Evolutionary conservation across 768 basidiomycete genomes (phyloP).

Genomic region (Lentinula edodes): DNA sequence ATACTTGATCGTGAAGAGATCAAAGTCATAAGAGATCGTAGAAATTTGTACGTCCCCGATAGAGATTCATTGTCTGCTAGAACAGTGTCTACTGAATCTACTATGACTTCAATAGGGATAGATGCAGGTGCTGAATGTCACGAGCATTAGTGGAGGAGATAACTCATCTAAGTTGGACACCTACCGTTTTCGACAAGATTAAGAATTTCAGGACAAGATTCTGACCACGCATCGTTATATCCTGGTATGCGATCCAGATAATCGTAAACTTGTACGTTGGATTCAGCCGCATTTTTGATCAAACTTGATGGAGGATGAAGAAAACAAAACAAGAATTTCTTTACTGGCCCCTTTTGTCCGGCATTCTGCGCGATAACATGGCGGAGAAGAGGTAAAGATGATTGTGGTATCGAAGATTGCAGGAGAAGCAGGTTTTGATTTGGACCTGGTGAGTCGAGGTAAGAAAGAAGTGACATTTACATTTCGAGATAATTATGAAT

Average conservation of each 20-base stretch:
- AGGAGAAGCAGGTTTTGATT: conserved; percentile 44
- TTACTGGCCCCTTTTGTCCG: conserved; percentile 16
- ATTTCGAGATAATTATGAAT: conserved; percentile 8
- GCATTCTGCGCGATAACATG: conserved; percentile 22
- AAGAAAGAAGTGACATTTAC: conserved; percentile 12
- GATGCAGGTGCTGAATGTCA: conserved; percentile 24
- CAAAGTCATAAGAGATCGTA: conserved; percentile 41
- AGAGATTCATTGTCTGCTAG: conserved; percentile 51
- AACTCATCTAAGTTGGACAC: conserved; percentile 3
- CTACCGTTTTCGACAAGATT: conserved; percentile 35
- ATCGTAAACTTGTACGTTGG: conserved; percentile 40
- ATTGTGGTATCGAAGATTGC: conserved; percentile 57
- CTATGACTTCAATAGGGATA: conserved; percentile 52
- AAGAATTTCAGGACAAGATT: conserved; percentile 32
- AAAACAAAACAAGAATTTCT: conserved; percentile 46
- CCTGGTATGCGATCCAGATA: conserved; percentile 47
- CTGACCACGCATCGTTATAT: conserved; percentile 34
- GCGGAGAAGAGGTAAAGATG: conserved; percentile 50
- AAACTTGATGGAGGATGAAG: conserved; percentile 49
- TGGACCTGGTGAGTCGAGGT: conserved; percentile 12
- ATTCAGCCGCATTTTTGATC: conserved; percentile 17
- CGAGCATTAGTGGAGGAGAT: neutral
- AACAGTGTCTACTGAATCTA: conserved; percentile 73
- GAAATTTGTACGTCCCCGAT: conserved; percentile 45
- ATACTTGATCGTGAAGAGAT: conserved; percentile 46